Base-by-base conservation (phyloP, 495 filamentous ascomycete species). In the Penicillium silybi region DNA sequence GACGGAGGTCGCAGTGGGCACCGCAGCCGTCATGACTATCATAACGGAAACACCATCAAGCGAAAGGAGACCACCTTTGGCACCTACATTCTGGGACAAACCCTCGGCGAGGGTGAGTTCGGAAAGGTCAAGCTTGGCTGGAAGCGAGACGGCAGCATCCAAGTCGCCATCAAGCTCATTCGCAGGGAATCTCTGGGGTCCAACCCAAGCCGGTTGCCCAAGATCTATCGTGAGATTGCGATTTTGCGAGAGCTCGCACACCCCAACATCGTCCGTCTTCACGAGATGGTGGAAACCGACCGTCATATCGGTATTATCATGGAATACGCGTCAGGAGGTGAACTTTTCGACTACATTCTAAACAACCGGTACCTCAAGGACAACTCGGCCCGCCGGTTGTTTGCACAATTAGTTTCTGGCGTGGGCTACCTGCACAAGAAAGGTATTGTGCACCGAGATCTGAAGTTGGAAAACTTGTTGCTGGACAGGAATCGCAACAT, bases 51-150 rank as follows among this genome's bases (percentile, higher is more conserved):
- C 25, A 63, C 67, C 8, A 53, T 69, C 20, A 71, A 73, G 46
- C 76, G 75, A 49, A 97, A 95, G 72, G 89, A 90, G 52, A 90
- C 85, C 18, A 88, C 85, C 13, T 97, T 97, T 65, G 95, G 93
- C 34, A 89, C 95, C 22, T 99, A 96, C 64, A 89, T 93, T 50
- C 77, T 99, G 8, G 93, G 93, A 4, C 90, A 96, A 59, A 97
- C 92, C n/a, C 85, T 99, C 23, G 93, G 93, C 43, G 93, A 97
- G 74, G 93, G 93, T 27, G 93, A 99, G 63, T 99, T 99, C 66
- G 93, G 93, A 46, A 99, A 99, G 64, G 93, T 99, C 59, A 97
- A 97, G 69, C 80, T 99, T 60, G 93, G 93, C n/a, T 99, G 95
- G 93, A 97, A 96, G 71, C 85, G 87, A 65, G 92, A 96, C 68